These are phyloP conservation scores for Chionographis japonica DNA, from an alignment of 106 monocot genomes.

Conservation along the genomic window DNA sequence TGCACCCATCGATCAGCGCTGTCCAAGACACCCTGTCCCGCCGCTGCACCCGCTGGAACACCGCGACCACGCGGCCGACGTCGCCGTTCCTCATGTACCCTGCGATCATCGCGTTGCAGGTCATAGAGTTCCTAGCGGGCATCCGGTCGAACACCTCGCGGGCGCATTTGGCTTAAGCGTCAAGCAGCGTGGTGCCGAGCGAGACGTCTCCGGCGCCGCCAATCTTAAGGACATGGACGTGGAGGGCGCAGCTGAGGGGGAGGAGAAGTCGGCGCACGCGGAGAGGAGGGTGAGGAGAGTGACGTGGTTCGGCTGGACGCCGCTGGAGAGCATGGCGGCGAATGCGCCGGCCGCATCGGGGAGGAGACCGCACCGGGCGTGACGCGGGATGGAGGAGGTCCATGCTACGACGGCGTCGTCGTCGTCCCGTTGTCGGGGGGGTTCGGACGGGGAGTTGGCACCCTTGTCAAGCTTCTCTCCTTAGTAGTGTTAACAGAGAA, in stretches of 20 bases:
- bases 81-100: constrained; percentile 32
- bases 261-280: constrained; percentile 26
- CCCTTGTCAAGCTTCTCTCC: too few relatives aligned
- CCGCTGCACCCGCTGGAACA: constrained; percentile 21
- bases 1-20: constrained; percentile 45
- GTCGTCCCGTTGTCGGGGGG: too few relatives aligned
- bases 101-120: constrained; percentile 47
- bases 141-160: constrained; percentile 45
- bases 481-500: too few relatives aligned
- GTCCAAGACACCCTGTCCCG: constrained; percentile 50
- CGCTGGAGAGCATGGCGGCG: constrained; percentile 17
- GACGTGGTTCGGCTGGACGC: constrained; percentile 16
- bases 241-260: constrained; percentile 23
- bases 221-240: constrained; percentile 25
- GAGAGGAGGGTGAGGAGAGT: constrained; percentile 38
- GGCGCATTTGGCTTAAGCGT: constrained; percentile 28
- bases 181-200: constrained; percentile 30
- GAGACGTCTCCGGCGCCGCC: constrained; percentile 9
- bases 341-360: constrained; percentile 10
- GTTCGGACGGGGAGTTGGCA: too few relatives aligned
- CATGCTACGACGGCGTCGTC: constrained; percentile 10
- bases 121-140: constrained; percentile 20
- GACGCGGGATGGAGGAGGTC: constrained; percentile 22
- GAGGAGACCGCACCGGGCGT: constrained; percentile 8
- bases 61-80: constrained; percentile 15